phyloP scores from a whole-genome alignment of 164 flowering plant species.

The Nymphaea colorata region DNA sequence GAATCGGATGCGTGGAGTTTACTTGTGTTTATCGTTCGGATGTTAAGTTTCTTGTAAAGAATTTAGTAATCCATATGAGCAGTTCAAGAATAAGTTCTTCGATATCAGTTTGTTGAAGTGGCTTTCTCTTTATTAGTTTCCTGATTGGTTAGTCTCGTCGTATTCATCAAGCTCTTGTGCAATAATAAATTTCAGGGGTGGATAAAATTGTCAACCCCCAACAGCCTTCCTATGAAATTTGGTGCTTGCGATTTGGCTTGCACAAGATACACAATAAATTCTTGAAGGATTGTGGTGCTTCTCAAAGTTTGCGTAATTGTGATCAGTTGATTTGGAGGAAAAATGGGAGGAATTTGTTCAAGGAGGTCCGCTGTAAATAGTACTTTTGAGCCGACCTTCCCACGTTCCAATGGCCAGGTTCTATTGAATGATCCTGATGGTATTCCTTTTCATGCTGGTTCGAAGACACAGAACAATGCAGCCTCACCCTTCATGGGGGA shows the following conservation, averaged over 20 bases:
- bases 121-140: not conserved
- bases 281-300: not conserved
- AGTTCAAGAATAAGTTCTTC: not conserved
- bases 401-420: conserved; percentile 35
- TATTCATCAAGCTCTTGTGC: not conserved
- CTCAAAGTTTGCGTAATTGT: not conserved
- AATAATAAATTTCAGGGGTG: not conserved
- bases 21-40: not conserved
- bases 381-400: conserved; percentile 33
- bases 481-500: conserved; percentile 20
- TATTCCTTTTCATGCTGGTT: conserved; percentile 20
- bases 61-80: not conserved
- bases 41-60: too few species aligned
- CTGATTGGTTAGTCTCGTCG: not conserved
- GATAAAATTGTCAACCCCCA: not conserved
- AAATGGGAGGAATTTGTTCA: conserved; percentile 88
- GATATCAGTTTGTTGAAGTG: not conserved
- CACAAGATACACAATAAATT: not conserved
- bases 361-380: conserved; percentile 47
- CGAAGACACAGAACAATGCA: conserved; percentile 8
- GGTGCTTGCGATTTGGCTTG: not conserved
- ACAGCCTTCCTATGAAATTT: not conserved
- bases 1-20: not conserved
- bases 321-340: not conserved
- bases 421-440: conserved; percentile 12